Conservation (phyloP, 169 alveolate species). For the Cardiosporidium cionae region DNA sequence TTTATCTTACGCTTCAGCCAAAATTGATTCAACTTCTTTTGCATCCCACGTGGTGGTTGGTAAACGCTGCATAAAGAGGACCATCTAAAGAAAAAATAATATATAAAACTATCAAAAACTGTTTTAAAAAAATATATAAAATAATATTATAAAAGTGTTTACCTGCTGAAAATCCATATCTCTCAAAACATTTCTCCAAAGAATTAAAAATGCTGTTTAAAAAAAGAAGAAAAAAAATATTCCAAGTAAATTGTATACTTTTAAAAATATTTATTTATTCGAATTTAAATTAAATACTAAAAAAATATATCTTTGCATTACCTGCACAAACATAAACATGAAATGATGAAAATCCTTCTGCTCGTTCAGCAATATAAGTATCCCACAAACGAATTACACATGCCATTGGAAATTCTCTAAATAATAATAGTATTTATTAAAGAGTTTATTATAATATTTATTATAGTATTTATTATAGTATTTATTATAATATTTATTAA, state of each 20-base stretch:
- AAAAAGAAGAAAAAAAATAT: not conserved
- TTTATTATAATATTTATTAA: too few species aligned
- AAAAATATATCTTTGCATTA: not conserved
- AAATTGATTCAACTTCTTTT: constrained; percentile 76
- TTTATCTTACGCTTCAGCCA: too few species aligned
- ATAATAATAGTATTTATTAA: not conserved
- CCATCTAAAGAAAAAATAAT: constrained; percentile 35
- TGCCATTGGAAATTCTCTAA: constrained; percentile 44
- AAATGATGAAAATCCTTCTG: constrained; percentile 65
- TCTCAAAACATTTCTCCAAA: too few species aligned
- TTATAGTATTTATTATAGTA: too few species aligned
- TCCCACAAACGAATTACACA: constrained; percentile 79
- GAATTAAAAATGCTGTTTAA: too few species aligned
- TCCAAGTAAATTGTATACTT: not conserved
- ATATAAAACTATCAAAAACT: too few species aligned
- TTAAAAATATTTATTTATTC: not conserved
- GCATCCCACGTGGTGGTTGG: constrained; percentile 78
- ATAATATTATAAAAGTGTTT: too few species aligned
- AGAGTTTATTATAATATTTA: too few species aligned
- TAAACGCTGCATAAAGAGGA: constrained; percentile 73
- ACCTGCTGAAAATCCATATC: too few species aligned
- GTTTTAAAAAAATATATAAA: too few species aligned
- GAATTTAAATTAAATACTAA: not conserved
- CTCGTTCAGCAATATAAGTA: constrained; percentile 76
- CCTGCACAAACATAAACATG: constrained; percentile 79